These are phyloP conservation scores for Maudiozyma pseudohumilis DNA, from an alignment of 805 yeast genomes.

Conservation along the genomic window DNA sequence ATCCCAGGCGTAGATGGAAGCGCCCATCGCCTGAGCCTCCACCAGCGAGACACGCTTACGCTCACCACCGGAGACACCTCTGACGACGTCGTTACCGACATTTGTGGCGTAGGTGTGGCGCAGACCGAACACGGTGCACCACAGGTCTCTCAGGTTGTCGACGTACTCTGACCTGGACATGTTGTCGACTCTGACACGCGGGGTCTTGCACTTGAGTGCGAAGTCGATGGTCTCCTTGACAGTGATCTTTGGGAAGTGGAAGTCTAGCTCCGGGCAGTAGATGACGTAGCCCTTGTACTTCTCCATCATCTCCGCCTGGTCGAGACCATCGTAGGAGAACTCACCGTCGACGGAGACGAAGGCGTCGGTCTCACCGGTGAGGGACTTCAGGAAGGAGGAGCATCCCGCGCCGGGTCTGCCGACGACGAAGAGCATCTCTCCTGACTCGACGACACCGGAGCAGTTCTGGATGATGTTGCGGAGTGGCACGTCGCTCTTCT, in stretches of 20 bases:
- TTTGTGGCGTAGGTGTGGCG: conserved; percentile 51
- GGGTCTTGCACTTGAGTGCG: conserved; percentile 42
- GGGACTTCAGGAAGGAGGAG: conserved; percentile 41
- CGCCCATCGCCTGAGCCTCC: conserved; percentile 47
- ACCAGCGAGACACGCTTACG: conserved; percentile 63
- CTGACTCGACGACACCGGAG: conserved; percentile 37
- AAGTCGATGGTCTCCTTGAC: conserved; percentile 43
- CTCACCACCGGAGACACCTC: conserved; percentile 70
- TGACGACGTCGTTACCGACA: conserved; percentile 57
- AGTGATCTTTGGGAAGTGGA: conserved; percentile 42
- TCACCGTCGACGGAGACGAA: conserved; percentile 32
- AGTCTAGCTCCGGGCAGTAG: conserved; percentile 43
- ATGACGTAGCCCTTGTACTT: conserved; percentile 39
- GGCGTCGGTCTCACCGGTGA: conserved; percentile 38
- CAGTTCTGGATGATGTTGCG: conserved; percentile 34
- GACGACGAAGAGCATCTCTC: conserved; percentile 44
- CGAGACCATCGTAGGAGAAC: conserved; percentile 41
- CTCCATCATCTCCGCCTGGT: conserved; percentile 38
- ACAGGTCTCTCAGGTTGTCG: conserved; percentile 30
- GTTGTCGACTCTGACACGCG: conserved; percentile 35
- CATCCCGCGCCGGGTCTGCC: conserved; percentile 61
- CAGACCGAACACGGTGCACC: conserved; percentile 42
- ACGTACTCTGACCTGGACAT: conserved; percentile 33
- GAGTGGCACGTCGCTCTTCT: conserved; percentile 27
- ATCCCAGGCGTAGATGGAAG: conserved; percentile 52